phyloP scores from a whole-genome alignment of 495 filamentous ascomycete species.

The Clavariopsis aquatica region DNA sequence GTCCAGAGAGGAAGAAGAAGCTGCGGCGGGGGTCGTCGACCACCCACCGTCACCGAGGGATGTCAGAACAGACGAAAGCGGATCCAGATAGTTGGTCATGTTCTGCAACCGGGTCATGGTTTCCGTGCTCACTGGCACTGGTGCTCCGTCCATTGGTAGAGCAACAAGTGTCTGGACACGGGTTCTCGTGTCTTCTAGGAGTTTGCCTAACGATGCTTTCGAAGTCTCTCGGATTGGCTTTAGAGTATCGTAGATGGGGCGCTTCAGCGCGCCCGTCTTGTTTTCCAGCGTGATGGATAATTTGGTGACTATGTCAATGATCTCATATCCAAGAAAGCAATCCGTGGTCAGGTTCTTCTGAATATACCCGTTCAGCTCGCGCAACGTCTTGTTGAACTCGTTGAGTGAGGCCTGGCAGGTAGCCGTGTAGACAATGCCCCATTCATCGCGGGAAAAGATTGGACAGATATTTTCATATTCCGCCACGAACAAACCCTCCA shows the following conservation, averaged over 20 bases:
- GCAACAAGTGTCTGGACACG: conserved; percentile 60
- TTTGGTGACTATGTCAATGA: conserved; percentile 84
- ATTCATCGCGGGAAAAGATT: conserved; percentile 82
- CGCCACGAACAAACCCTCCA: conserved; percentile 80
- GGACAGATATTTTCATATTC: conserved; percentile 86
- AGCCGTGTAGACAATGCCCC: conserved; percentile 71
- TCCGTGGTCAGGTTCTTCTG: conserved; percentile 83
- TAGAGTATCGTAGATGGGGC: conserved; percentile 76
- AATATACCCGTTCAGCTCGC: conserved; percentile 87
- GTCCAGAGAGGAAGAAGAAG: conserved; percentile 67
- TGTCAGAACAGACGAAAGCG: conserved; percentile 84
- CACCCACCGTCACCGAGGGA: conserved; percentile 93
- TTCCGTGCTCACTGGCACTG: conserved; percentile 75
- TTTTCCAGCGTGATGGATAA: conserved; percentile 77
- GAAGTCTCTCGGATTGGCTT: conserved; percentile 90
- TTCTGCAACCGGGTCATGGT: conserved; percentile 84
- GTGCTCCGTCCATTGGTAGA: conserved; percentile 77
- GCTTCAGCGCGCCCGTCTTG: conserved; percentile 83
- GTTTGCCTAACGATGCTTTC: conserved; percentile 76
- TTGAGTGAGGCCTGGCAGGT: conserved; percentile 74
- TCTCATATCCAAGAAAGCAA: conserved; percentile 94
- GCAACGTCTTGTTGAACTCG: conserved; percentile 81
- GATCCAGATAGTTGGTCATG: conserved; percentile 83
- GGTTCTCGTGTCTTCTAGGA: conserved; percentile 83
- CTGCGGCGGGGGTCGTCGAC: conserved; percentile 54